phyloP scores from a whole-genome alignment of 371 early-diverging fungal species.

The Cokeromyces recurvatus region DNA sequence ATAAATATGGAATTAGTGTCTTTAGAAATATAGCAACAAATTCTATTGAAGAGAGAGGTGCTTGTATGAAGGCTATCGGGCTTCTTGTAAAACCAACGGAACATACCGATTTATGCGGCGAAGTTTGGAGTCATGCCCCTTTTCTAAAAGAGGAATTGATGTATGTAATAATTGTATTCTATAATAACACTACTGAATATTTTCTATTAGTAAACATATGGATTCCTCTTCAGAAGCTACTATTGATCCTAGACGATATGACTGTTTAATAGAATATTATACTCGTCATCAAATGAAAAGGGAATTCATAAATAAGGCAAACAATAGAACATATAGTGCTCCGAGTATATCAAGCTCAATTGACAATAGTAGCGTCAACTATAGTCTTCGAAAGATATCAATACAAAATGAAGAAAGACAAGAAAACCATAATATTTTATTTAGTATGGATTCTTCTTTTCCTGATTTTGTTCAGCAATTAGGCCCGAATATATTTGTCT shows the following conservation, averaged over 20 bases:
- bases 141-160: slow-evolving; percentile 28
- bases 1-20: slow-evolving; percentile 45
- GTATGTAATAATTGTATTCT: slow-evolving; percentile 9
- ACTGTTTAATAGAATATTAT: slow-evolving; percentile 5
- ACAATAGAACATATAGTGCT: too few species aligned
- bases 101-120: slow-evolving; percentile 42
- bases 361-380: too few species aligned
- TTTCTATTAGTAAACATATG: slow-evolving; percentile 14
- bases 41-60: slow-evolving; percentile 44
- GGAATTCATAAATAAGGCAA: too few species aligned
- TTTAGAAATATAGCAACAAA: slow-evolving; percentile 40
- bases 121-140: slow-evolving; percentile 46
- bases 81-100: slow-evolving; percentile 44
- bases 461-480: slow-evolving; percentile 32
- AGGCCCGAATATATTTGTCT: slow-evolving; percentile 49
- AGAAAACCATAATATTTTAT: too few species aligned
- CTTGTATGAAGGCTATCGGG: slow-evolving; percentile 55
- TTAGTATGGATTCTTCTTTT: too few species aligned
- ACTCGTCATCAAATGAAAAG: too few species aligned
- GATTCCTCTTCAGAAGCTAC: too few species aligned
- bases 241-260: slow-evolving; percentile 1
- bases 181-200: too few species aligned
- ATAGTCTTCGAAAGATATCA: too few species aligned
- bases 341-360: too few species aligned
- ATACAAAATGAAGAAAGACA: too few species aligned